These are phyloP conservation scores for Botrytis byssoidea DNA, from an alignment of 2,329 filamentous ascomycete genomes.

Conservation along the genomic window DNA sequence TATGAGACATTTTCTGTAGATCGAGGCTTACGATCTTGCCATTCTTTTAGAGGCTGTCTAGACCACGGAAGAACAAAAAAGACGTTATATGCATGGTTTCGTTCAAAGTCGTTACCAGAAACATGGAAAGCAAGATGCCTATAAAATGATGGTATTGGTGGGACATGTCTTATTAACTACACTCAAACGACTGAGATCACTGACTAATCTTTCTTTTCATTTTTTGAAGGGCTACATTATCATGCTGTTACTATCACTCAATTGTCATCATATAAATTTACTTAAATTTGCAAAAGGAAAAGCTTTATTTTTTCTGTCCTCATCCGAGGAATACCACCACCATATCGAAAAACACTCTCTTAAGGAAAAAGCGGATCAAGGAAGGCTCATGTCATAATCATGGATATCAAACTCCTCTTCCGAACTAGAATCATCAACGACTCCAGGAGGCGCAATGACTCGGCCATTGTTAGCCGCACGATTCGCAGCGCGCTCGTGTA, in stretches of 20 bases:
- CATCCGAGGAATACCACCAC: not conserved
- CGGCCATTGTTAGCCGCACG: not conserved
- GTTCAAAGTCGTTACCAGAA: not conserved
- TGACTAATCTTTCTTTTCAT: not conserved
- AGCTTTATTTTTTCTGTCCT: not conserved
- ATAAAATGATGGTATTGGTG: not conserved
- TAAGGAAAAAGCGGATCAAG: not conserved
- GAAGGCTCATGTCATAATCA: not conserved
- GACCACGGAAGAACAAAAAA: not conserved
- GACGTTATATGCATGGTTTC: not conserved
- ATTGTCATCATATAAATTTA: not conserved
- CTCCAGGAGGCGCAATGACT: not conserved
- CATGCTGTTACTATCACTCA: not conserved
- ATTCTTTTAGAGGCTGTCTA: not conserved
- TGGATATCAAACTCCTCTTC: not conserved
- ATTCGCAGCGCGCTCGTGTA: not conserved
- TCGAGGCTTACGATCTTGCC: not conserved
- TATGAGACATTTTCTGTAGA: not conserved
- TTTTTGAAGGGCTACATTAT: not conserved
- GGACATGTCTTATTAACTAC: not conserved
- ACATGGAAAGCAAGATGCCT: not conserved
- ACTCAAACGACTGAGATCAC: not conserved
- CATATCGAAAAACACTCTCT: not conserved
- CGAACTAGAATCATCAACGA: not conserved
- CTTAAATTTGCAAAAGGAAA: not conserved